Evolutionary conservation across 2,329 filamentous ascomycete genomes (phyloP), one percentile per base, ranked within the genome.

Genomic region (Sordariomycetes sp.): DNA sequence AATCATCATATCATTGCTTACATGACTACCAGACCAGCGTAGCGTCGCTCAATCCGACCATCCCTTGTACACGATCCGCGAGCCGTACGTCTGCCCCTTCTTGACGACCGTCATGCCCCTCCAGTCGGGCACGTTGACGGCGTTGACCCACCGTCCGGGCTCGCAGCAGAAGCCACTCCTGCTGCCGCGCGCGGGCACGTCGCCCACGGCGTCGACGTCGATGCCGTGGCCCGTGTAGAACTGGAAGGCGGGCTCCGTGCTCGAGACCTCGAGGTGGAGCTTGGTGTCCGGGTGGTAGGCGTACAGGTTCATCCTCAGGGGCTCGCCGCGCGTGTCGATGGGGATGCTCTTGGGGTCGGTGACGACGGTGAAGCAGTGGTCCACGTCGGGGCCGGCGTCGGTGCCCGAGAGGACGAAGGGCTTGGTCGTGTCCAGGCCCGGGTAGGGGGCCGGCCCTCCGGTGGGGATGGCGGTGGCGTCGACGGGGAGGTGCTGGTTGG

Each of bases 241-340:
- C 58, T 96, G 90, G 68, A 95, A 96, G 0, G 86, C 85, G 0
- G 92, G 92, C 66, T 96, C 90, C 0, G 90, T 96, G 64, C 85
- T 92, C 49, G 78, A 67, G 6, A 94, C 82, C 58, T 95, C 85
- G 32, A 96, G 75, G 54, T 93, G 82, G 44, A 95, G 70, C 42
- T 77, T 75, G 19, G 79, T 82, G 32, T 66, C 67, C 6, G 86
- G 75, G 56, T 95, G 86, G 56, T 72, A 73, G 38, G 92, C 83
- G 17, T 73, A 65, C 30, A 85, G 75, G 30, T 90, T 74, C 39
- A 72, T 76, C 37, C 66, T 70, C 25, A 94, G 66, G 1, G 82
- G 73, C 37, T 61, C 45, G 29, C 46, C 42, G 42, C 82, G 76
- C 9, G 82, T 85, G 55, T 86, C 82, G 32, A 84, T 60, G 6